These are phyloP conservation scores for Gossypium herbaceum DNA, from an alignment of 345 rosid genomes.

Conservation along the genomic window DNA sequence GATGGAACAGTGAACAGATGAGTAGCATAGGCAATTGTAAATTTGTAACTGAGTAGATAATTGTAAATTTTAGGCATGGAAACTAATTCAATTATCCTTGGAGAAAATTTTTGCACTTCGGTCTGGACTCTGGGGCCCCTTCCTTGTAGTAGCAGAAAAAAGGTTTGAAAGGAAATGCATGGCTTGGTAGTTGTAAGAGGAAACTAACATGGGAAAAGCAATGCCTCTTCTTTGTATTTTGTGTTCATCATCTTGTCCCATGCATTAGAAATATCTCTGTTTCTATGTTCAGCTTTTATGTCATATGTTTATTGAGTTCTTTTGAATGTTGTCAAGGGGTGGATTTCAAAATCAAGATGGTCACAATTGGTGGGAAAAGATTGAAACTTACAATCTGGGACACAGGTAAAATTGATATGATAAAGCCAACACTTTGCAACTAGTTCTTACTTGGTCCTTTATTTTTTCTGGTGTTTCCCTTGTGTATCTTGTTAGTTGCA, in stretches of 20 bases:
- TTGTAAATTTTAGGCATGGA: not conserved
- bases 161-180: not conserved
- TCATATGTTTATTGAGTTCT: not conserved
- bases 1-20: not conserved
- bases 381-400: slow-evolving; percentile 97
- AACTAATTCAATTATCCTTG: not conserved
- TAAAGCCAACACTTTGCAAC: not conserved
- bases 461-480: not conserved
- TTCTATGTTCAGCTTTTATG: slow-evolving; percentile 1
- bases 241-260: not conserved
- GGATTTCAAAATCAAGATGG: slow-evolving; percentile 84
- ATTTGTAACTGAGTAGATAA: not conserved
- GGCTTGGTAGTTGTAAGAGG: not conserved
- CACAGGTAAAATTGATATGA: slow-evolving; percentile 50
- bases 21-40: not conserved
- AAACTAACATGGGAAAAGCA: not conserved
- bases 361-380: slow-evolving; percentile 64
- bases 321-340: slow-evolving; percentile 50
- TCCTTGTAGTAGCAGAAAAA: not conserved
- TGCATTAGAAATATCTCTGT: not conserved
- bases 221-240: not conserved
- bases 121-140: not conserved
- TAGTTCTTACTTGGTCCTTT: not conserved
- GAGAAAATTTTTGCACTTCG: not conserved
- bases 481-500: not conserved